A percentile compares a stretch with the other conserved stretches of the same genome.
Evolutionary conservation across 2,329 filamentous ascomycete genomes (phyloP).

Genomic region (Diaporthe vexans): DNA sequence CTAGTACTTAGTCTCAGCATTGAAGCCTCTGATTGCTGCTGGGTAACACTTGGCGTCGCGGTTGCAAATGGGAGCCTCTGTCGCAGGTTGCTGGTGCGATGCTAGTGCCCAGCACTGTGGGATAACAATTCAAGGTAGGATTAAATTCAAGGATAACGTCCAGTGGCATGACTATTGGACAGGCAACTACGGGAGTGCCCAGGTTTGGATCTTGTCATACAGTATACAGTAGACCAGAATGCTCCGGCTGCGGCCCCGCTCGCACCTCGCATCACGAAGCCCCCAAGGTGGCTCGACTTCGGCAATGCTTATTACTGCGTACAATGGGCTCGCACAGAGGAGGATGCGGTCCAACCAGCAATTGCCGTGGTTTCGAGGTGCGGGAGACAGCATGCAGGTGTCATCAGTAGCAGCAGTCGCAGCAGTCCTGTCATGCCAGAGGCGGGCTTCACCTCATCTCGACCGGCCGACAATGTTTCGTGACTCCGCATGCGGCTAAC

Average conservation of each 20-base stretch:
- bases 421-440: background rate
- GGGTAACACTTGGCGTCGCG: background rate
- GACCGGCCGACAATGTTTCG: conserved; percentile 8
- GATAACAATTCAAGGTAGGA: background rate
- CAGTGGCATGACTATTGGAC: background rate
- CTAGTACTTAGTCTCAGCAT: background rate
- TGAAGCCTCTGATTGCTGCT: background rate
- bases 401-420: background rate
- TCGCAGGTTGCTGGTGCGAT: background rate
- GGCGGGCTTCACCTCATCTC: conserved; percentile 7
- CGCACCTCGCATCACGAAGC: background rate
- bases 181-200: background rate
- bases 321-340: background rate
- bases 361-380: conserved; percentile 11
- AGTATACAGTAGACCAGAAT: background rate
- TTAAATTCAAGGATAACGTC: background rate
- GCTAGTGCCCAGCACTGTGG: background rate
- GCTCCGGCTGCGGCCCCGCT: background rate
- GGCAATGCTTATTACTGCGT: background rate
- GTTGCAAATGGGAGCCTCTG: background rate
- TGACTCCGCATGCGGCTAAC: background rate
- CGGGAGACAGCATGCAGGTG: conserved; percentile 8
- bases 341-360: background rate
- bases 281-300: background rate
- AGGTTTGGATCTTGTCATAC: background rate